Base-by-base conservation (phyloP, 139 green algal species). In the Micractinium conductrix region DNA sequence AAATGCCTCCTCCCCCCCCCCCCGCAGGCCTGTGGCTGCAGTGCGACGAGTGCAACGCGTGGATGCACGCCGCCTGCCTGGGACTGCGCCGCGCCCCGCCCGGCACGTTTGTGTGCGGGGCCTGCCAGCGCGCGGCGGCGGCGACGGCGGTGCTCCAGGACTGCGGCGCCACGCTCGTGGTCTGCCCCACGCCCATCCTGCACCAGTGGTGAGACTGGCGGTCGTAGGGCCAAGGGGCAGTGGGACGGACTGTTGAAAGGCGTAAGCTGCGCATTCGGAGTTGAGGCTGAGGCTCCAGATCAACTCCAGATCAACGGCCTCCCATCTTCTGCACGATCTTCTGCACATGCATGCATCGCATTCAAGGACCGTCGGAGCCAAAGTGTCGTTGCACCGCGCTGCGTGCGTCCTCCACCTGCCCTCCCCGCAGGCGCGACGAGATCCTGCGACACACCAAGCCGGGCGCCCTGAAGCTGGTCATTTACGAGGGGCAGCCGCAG, bases 101-200 rank as follows among this genome's bases (percentile, higher is more conserved):
- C 65, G 84, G 74, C 35, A 81, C 79, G 45, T 90, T 84, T 60
- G 45, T 89, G 37, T 97, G 94, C 87, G 80, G 69, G 7, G 35
- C 40, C 10, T 97, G 94, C 88, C 60, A 87, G 35, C 83, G 83
- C 6, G 74, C 81, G 22, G 33, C 35, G 6, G 90, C 92, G 6
- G 58, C 71, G 45, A 35, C 72, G n/a, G 53, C 88, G 60, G 91
- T 95, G 0, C 79, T 53, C 0, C 58, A 80, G 48, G 78, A 89
- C 12, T 95, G 89, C 38, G 88, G 91, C 2, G 91, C 96, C 8
- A 98, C 96, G 3, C 91, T 99, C 7, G 94, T 99, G 35, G 94
- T 99, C 22, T 97, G 94, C 83, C 96, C 96, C 1, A 42, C 90
- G 1, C 78, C 93, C 79, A 98, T 99, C 84, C 80, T 98, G 83